A percentile compares a stretch with the other conserved stretches of the same genome.
Conservation (phyloP, 1,139 yeast species). For the Scheffersomyces cryptocercus region DNA sequence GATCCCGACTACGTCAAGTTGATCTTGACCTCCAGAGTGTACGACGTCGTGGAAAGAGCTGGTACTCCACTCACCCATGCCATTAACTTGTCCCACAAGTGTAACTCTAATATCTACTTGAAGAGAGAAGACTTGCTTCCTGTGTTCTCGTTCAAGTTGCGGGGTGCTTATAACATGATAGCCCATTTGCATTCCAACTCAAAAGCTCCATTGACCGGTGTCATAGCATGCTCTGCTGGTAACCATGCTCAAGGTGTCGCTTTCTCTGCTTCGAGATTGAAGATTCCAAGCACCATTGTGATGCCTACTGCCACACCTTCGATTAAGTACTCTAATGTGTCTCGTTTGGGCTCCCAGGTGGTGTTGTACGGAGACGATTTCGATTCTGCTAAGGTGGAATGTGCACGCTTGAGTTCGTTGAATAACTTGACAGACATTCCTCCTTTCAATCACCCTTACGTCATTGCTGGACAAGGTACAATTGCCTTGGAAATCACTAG, state of each 20-base stretch:
- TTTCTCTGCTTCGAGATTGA: slow-evolving; percentile 77
- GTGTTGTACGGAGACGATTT: slow-evolving; percentile 92
- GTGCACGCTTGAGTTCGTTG: slow-evolving; percentile 65
- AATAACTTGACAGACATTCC: slow-evolving; percentile 87
- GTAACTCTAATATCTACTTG: slow-evolving; percentile 70
- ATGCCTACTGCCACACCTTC: slow-evolving; percentile 98
- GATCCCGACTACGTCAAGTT: slow-evolving; percentile 90
- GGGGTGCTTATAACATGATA: slow-evolving; percentile 98
- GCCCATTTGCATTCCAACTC: slow-evolving; percentile 68
- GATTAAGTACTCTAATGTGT: slow-evolving; percentile 87
- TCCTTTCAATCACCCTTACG: slow-evolving; percentile 96
- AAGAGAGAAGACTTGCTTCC: slow-evolving; percentile 94
- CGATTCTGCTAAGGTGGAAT: slow-evolving; percentile 89
- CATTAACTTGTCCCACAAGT: slow-evolving; percentile 67
- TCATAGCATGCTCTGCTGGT: slow-evolving; percentile 97
- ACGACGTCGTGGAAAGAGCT: slow-evolving; percentile 77
- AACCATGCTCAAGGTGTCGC: slow-evolving; percentile 99
- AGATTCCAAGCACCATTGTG: slow-evolving; percentile 92
- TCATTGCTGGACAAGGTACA: slow-evolving; percentile 99
- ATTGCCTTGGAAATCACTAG: slow-evolving; percentile 90
- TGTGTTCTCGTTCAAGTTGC: slow-evolving; percentile 90
- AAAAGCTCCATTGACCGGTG: slow-evolving; percentile 75
- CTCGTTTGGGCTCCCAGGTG: slow-evolving; percentile 90
- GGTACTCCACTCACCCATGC: slow-evolving; percentile 88
- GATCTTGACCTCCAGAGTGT: slow-evolving; percentile 87